Percentiles rank a stretch among this genome's conserved stretches.
These are phyloP conservation scores for Lepidium aucheri DNA, from an alignment of 345 rosid species.

Conservation along the genomic window DNA sequence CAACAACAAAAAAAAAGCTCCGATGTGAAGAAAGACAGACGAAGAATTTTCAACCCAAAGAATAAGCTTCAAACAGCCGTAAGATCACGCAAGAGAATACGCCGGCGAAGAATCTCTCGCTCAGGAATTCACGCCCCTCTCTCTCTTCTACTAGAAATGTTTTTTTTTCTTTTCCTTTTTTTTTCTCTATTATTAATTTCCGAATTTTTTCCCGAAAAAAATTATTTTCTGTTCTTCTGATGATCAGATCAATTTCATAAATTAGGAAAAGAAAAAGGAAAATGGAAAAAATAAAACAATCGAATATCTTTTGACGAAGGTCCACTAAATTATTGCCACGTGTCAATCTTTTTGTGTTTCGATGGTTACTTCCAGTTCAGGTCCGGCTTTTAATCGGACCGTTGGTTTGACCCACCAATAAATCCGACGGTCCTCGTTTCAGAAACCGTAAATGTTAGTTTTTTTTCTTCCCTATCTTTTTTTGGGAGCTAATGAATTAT, in stretches of 20 bases:
- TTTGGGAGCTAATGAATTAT: neutral
- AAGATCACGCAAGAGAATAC: slow-evolving; percentile 27
- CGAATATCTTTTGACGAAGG: neutral
- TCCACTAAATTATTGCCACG: slow-evolving; percentile 28
- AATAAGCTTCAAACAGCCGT: slow-evolving; percentile 10
- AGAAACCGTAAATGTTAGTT: neutral
- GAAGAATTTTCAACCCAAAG: neutral
- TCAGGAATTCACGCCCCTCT: slow-evolving; percentile 19
- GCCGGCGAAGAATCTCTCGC: slow-evolving; percentile 34
- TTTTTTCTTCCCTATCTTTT: neutral
- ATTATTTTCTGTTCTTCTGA: neutral
- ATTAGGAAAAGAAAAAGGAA: neutral
- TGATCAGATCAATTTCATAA: neutral
- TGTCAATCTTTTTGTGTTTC: neutral
- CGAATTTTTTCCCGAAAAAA: neutral
- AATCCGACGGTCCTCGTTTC: slow-evolving; percentile 25
- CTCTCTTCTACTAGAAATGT: neutral
- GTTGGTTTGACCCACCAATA: slow-evolving; percentile 20
- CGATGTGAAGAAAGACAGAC: slow-evolving; percentile 2
- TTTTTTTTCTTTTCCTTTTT: neutral
- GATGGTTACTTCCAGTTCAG: neutral
- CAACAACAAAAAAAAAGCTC: neutral
- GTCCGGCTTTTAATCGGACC: slow-evolving; percentile 17
- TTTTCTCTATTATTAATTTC: slow-evolving; percentile 18
- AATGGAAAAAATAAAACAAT: neutral